Conservation (phyloP, 2,329 filamentous ascomycete species). For the Tolypocladium sp. region DNA sequence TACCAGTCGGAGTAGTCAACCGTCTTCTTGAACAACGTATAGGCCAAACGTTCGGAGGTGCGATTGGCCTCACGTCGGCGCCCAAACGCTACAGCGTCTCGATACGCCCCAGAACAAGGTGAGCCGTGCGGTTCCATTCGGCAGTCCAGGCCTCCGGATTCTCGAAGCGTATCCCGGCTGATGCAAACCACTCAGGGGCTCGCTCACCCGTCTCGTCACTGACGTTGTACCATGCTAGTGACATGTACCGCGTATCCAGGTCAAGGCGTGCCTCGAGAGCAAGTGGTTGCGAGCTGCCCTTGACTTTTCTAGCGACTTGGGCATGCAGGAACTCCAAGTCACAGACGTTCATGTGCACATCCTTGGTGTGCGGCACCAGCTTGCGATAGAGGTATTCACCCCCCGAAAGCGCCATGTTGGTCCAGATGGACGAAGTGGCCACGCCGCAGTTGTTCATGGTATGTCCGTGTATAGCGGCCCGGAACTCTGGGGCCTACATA, state of each 20-base stretch:
- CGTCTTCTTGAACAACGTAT: constrained; percentile 51
- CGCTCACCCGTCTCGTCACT: neutral
- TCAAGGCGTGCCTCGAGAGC: neutral
- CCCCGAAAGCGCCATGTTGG: too few relatives aligned
- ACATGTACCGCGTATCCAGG: constrained; percentile 39
- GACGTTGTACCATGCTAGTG: constrained; percentile 21
- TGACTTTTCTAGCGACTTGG: neutral
- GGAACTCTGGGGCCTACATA: too few relatives aligned
- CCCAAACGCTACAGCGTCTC: constrained; percentile 35
- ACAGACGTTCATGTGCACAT: constrained; percentile 14
- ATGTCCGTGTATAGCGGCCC: too few relatives aligned
- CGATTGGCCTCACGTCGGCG: neutral
- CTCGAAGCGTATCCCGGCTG: constrained; percentile 29
- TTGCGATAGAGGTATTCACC: neutral
- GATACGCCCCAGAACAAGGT: constrained; percentile 56
- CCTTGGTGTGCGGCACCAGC: neutral
- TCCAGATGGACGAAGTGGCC: too few relatives aligned
- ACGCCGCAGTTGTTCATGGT: too few relatives aligned
- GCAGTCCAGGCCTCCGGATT: constrained; percentile 21
- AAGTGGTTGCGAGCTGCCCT: neutral
- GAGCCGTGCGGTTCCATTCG: constrained; percentile 44
- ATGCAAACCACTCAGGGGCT: constrained; percentile 1
- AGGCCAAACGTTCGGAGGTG: constrained; percentile 21
- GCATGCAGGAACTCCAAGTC: constrained; percentile 15
- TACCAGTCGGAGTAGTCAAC: constrained; percentile 46